Conservation (phyloP, 352 stramenopile species). For the Chrysophaeum taylorii region DNA sequence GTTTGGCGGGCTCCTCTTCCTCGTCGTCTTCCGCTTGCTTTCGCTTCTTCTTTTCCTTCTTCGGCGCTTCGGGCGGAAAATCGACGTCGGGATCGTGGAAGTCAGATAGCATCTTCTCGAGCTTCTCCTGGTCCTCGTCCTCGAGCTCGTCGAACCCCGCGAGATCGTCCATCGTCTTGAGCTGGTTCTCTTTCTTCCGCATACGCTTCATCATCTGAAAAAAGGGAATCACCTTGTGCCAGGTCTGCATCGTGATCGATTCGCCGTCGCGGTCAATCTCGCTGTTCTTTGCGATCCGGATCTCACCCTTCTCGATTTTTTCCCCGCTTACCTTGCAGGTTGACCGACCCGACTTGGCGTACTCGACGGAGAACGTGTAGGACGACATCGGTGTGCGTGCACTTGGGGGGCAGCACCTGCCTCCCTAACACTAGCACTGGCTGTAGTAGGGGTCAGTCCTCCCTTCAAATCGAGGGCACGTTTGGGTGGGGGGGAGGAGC, state of each 20-base stretch:
- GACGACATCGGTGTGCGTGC: no score
- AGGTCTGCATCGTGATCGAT: neutral
- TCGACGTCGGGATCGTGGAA: conserved; percentile 9
- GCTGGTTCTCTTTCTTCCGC: neutral
- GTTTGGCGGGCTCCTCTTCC: neutral
- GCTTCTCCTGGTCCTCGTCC: neutral
- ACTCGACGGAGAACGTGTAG: neutral
- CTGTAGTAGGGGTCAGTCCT: no score
- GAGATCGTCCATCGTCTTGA: neutral
- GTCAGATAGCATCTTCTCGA: neutral
- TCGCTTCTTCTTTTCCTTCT: neutral
- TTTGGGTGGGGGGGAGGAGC: no score
- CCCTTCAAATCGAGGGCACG: no score
- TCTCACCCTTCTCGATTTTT: neutral
- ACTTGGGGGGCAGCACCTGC: no score
- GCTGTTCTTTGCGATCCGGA: neutral
- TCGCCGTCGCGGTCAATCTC: neutral
- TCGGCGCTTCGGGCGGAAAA: neutral
- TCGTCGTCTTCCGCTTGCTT: neutral
- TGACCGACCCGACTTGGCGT: neutral
- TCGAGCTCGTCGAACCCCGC: neutral
- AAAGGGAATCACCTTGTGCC: conserved; percentile 3
- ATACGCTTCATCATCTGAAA: conserved; percentile 17
- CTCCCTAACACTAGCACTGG: no score
- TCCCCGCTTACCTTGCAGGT: neutral